Conservation (phyloP, 106 monocot genomes). For the Alisma plantagoaquatica region DNA sequence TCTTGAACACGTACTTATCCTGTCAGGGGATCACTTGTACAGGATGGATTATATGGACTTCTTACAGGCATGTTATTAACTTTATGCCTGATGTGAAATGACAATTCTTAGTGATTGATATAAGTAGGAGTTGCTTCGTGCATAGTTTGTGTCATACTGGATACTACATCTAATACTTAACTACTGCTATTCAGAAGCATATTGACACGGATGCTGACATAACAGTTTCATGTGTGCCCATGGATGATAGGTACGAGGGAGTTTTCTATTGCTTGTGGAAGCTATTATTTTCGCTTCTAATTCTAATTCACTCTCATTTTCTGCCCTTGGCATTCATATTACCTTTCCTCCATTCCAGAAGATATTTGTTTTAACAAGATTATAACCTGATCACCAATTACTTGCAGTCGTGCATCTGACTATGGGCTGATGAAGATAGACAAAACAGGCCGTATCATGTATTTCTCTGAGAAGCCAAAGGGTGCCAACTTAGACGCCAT, state of each 20-base stretch:
- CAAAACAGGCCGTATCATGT: constrained; percentile 48
- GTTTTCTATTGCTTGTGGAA: too few species aligned
- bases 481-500: constrained; percentile 63
- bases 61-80: constrained; percentile 55
- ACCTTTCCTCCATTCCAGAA: too few species aligned
- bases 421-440: constrained; percentile 86
- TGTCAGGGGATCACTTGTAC: constrained; percentile 85
- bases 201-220: constrained; percentile 71
- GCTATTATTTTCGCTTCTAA: too few species aligned
- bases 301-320: too few species aligned
- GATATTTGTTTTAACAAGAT: too few species aligned
- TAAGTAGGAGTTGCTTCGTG: too few species aligned
- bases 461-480: constrained; percentile 87
- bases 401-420: constrained; percentile 77
- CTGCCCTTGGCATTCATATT: too few species aligned
- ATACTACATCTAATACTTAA: too few species aligned
- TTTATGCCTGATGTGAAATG: too few species aligned
- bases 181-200: constrained; percentile 92
- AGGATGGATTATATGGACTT: constrained; percentile 96
- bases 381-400: too few species aligned
- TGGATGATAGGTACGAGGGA: constrained; percentile 51
- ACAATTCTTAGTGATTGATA: too few species aligned
- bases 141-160: too few species aligned
- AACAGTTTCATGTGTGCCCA: constrained; percentile 75
- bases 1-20: constrained; percentile 68